Evolutionary conservation across 1,139 yeast genomes (phyloP).

Genomic region (Candida tropicalis): DNA sequence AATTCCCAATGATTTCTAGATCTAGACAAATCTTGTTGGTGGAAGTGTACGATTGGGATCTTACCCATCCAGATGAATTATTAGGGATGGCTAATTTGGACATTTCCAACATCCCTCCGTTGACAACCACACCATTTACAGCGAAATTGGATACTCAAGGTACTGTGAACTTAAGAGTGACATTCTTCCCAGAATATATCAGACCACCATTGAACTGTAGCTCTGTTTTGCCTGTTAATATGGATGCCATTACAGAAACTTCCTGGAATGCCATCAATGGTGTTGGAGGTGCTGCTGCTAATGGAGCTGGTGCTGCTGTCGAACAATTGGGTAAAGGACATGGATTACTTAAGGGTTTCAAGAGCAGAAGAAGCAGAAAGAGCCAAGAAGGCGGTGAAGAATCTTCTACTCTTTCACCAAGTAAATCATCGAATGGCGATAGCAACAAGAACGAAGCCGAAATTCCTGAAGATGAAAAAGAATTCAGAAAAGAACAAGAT

Average conservation of each 20-base stretch:
- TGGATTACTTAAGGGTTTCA: slow-evolving; percentile 37
- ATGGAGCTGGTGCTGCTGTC: slow-evolving; percentile 38
- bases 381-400: slow-evolving; percentile 12
- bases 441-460: slow-evolving; percentile 7
- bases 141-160: slow-evolving; percentile 66
- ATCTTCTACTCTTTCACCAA: slow-evolving; percentile 10
- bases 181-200: slow-evolving; percentile 66
- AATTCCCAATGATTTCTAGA: slow-evolving; percentile 65
- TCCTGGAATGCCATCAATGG: slow-evolving; percentile 52
- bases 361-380: slow-evolving; percentile 25
- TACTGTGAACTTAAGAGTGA: slow-evolving; percentile 49
- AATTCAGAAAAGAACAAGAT: slow-evolving; percentile 16
- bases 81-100: slow-evolving; percentile 58
- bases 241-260: slow-evolving; percentile 44
- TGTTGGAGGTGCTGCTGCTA: slow-evolving; percentile 47
- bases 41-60: slow-evolving; percentile 74
- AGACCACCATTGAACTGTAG: slow-evolving; percentile 55
- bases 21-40: slow-evolving; percentile 51
- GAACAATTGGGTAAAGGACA: slow-evolving; percentile 53
- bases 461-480: slow-evolving; percentile 18
- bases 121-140: slow-evolving; percentile 45
- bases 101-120: slow-evolving; percentile 49
- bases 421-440: slow-evolving; percentile 13
- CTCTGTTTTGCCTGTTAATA: slow-evolving; percentile 43
- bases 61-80: slow-evolving; percentile 65